phyloP scores from a whole-genome alignment of 2,329 filamentous ascomycete species.

The Colletotrichum sojae region DNA sequence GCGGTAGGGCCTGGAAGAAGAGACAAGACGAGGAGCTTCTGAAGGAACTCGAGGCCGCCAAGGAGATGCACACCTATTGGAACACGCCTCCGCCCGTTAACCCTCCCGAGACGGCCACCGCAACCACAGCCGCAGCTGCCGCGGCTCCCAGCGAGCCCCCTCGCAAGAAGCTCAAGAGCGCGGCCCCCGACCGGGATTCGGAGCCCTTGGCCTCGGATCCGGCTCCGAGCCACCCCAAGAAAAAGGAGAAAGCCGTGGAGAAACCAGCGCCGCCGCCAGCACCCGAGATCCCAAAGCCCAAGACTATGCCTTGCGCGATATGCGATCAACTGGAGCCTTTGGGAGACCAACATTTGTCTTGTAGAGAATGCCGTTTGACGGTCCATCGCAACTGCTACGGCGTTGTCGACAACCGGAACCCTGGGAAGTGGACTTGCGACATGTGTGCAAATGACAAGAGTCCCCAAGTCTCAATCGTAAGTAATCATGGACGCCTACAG shows the following conservation, averaged over 20 bases:
- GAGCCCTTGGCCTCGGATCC: slow-evolving; percentile 63
- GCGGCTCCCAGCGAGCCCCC: slow-evolving; percentile 65
- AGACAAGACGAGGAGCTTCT: slow-evolving; percentile 93
- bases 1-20: slow-evolving; percentile 87
- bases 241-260: slow-evolving; percentile 72
- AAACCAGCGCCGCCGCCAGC: slow-evolving; percentile 76
- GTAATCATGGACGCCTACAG: slow-evolving; percentile 48
- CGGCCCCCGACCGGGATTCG: slow-evolving; percentile 63
- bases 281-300: slow-evolving; percentile 85
- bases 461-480: slow-evolving; percentile 90
- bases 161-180: slow-evolving; percentile 75
- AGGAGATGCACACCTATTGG: slow-evolving; percentile 70
- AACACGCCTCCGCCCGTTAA: slow-evolving; percentile 51
- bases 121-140: slow-evolving; percentile 48
- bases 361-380: slow-evolving; percentile 89
- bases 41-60: slow-evolving; percentile 77
- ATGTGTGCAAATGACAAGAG: slow-evolving; percentile 96
- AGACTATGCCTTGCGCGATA: slow-evolving; percentile 85
- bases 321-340: slow-evolving; percentile 82
- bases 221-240: slow-evolving; percentile 59
- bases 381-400: slow-evolving; percentile 96
- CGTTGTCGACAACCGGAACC: slow-evolving; percentile 77
- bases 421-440: slow-evolving; percentile 92
- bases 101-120: slow-evolving; percentile 47
- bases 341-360: slow-evolving; percentile 81